Evolutionary conservation across 2,329 filamentous ascomycete genomes (phyloP), one percentile per base, ranked within the genome.

Genomic region (Aspergillus novoparasiticus): DNA sequence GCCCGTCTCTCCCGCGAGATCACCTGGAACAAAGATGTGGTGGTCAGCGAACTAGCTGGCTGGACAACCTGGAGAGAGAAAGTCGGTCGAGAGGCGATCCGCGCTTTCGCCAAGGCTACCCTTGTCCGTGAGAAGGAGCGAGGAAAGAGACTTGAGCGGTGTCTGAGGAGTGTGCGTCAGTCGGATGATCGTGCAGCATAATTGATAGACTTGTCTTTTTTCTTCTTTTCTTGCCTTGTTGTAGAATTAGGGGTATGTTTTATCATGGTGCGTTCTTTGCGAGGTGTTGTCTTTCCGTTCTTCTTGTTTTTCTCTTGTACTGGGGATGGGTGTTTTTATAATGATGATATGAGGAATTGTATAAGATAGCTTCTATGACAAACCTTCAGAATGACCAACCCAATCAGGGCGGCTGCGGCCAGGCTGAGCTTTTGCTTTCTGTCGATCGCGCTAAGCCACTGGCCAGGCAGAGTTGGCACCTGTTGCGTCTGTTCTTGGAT

Each of bases 1-100:
- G 86, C 89, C 23, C 86, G 88, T 50, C 79, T 97, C n/a, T 89
- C 90, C 0, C 87, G 87, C 58, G 95, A 99, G 78, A 81, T 99
- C 60, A 83, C 93, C 57, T 97, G 95, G 77, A 97, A 94, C 55
- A 94, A 97, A 79, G 92, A 96, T 77, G 93, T 94, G 16, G 94
- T 98, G 28, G 94, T 96, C 8, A 86, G 88, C 1, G 95, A 99
- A 80, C 78, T 99, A 61, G 95, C 95, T 0, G 93, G 92, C 19
- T 99, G 95, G 93, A 94, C 97, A 73, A 93, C 96, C 46, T 87
- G 93, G 81, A 89, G 96, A 72, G 92, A 93, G 68, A 87, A 86
- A 71, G 88, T 92, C 80, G 93, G 91, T 1, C 83, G 89, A 64
- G 86, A 86, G 63, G 91, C 92, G 32, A 86, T 97, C 65, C 87